Conservation (phyloP, 2,329 filamentous ascomycete genomes). For the Aureobasidium musti region DNA sequence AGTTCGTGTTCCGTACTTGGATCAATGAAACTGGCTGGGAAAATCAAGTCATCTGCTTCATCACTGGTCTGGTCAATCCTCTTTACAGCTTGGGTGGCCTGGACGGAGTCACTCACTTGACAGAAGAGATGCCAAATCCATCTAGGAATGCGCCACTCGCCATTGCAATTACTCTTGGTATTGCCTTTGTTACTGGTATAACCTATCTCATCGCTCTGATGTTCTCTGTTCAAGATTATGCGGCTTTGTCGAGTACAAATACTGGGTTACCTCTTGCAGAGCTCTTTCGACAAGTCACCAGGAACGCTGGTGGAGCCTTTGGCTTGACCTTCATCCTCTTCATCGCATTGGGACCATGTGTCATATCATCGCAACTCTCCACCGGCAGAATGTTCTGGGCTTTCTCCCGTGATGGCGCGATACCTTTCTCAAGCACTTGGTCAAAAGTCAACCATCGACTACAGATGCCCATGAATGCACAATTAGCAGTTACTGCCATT, state of each 20-base stretch:
- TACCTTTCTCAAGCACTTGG: constrained; percentile 29
- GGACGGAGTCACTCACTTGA: constrained; percentile 61
- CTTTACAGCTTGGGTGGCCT: constrained; percentile 60
- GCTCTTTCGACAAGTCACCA: constrained; percentile 51
- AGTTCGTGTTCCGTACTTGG: constrained; percentile 57
- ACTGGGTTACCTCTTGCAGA: constrained; percentile 52
- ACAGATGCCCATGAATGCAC: constrained; percentile 31
- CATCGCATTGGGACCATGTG: constrained; percentile 49
- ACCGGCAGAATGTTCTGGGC: constrained; percentile 47
- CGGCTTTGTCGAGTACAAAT: constrained; percentile 15
- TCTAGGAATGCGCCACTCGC: constrained; percentile 54
- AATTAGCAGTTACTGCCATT: constrained; percentile 30
- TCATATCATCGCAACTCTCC: constrained; percentile 44
- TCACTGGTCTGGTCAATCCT: constrained; percentile 59
- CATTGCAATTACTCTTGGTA: constrained; percentile 56
- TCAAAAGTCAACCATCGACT: constrained; percentile 17
- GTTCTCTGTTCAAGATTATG: constrained; percentile 56
- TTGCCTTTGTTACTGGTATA: constrained; percentile 52
- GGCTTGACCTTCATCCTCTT: constrained; percentile 49
- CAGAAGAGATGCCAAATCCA: constrained; percentile 59
- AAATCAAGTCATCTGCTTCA: constrained; percentile 57
- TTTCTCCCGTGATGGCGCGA: constrained; percentile 49
- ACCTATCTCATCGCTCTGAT: constrained; percentile 57
- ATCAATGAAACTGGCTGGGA: constrained; percentile 55
- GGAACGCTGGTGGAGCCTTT: constrained; percentile 47